Conservation (phyloP, 2,329 filamentous ascomycete genomes). For the Epichloe sylvatica region DNA sequence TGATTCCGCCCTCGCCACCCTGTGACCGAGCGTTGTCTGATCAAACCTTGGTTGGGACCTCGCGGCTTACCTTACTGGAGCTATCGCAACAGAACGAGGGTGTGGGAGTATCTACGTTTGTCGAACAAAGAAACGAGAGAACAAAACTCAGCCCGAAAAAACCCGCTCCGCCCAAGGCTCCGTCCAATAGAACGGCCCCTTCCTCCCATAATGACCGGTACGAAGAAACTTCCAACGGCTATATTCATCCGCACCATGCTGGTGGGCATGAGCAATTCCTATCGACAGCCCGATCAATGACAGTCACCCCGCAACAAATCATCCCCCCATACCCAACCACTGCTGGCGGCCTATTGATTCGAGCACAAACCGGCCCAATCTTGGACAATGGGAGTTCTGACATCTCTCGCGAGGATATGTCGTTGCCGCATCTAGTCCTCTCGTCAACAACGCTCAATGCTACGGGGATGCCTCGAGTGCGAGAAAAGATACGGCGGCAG, state of each 20-base stretch:
- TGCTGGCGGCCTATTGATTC: not conserved
- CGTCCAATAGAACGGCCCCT: no score
- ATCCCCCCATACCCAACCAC: no score
- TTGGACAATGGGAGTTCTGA: not conserved
- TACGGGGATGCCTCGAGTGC: constrained; percentile 22
- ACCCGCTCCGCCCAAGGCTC: no score
- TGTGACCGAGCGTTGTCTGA: constrained; percentile 5
- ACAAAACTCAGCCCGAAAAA: not conserved
- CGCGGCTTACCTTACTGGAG: not conserved
- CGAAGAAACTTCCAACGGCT: not conserved
- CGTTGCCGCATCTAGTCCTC: constrained; percentile 5
- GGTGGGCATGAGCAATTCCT: not conserved
- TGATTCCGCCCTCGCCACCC: constrained; percentile 17
- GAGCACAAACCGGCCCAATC: not conserved
- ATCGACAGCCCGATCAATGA: not conserved
- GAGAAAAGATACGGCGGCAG: constrained; percentile 49
- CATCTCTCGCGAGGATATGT: constrained; percentile 8
- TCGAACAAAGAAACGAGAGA: not conserved
- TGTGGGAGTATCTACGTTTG: not conserved
- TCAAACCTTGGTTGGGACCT: constrained; percentile 3
- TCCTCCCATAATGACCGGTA: not conserved
- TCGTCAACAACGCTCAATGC: constrained; percentile 11
- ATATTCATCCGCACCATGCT: not conserved
- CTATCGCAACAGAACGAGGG: not conserved
- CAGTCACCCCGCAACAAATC: not conserved